A percentile compares a stretch with the other conserved stretches of the same genome.
Conservation (phyloP, 495 filamentous ascomycete genomes). For the Sabuloglossum arenarium region DNA sequence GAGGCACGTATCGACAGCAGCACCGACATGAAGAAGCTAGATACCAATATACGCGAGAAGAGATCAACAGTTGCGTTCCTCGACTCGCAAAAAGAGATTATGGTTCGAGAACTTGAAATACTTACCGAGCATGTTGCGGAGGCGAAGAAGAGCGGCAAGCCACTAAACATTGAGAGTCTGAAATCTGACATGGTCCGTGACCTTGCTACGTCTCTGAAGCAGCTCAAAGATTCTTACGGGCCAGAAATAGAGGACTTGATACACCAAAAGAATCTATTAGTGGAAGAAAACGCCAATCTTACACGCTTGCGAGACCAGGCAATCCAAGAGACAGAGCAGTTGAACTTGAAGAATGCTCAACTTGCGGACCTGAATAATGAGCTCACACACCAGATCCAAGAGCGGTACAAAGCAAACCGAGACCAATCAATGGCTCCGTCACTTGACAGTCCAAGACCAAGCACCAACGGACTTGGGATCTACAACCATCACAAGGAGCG, state of each 20-base stretch:
- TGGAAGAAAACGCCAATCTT: constrained; percentile 62
- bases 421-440: constrained; percentile 23
- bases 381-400: constrained; percentile 82
- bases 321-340: constrained; percentile 84
- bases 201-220: constrained; percentile 70
- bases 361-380: constrained; percentile 87
- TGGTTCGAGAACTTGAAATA: constrained; percentile 75
- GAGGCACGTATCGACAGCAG: constrained; percentile 48
- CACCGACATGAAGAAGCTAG: constrained; percentile 63
- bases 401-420: constrained; percentile 64
- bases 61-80: constrained; percentile 90
- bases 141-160: constrained; percentile 35
- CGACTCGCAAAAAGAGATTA: constrained; percentile 86
- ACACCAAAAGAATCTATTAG: constrained; percentile 55
- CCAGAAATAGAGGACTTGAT: constrained; percentile 68
- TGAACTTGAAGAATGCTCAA: constrained; percentile 84
- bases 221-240: constrained; percentile 59
- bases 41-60: constrained; percentile 78
- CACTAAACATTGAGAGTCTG: constrained; percentile 22
- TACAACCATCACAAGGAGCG: constrained; percentile 52
- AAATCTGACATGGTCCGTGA: constrained; percentile 63
- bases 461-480: constrained; percentile 65
- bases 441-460: constrained; percentile 24
- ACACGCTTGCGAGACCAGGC: constrained; percentile 72
- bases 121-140: constrained; percentile 56